A percentile compares a stretch with the other conserved stretches of the same genome.
Conservation (phyloP, 208 protist genomes). For the Naegleria lovaniensis region DNA sequence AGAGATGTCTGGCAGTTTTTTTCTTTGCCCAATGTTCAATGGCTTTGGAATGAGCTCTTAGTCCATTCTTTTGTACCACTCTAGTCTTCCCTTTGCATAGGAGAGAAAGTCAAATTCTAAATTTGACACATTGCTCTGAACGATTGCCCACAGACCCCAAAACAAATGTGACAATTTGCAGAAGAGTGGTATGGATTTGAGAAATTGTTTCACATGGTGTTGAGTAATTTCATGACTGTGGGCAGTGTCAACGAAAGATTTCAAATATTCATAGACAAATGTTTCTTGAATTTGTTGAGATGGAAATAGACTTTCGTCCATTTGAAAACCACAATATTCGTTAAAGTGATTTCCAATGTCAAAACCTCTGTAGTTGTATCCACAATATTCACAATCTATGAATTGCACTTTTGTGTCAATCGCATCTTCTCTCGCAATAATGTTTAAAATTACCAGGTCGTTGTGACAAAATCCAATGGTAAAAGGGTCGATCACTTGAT, state of each 20-base stretch:
- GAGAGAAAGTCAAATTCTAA: too few species aligned
- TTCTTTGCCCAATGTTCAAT: too few species aligned
- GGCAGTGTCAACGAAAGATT: background rate
- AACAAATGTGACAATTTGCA: too few species aligned
- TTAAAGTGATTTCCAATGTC: conserved; percentile 83
- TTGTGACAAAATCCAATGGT: conserved; percentile 12
- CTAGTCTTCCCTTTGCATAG: too few species aligned
- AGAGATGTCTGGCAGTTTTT: too few species aligned
- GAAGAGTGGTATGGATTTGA: too few species aligned
- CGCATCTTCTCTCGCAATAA: background rate
- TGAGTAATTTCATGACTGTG: too few species aligned
- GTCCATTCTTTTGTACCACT: too few species aligned
- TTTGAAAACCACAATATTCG: conserved; percentile 77
- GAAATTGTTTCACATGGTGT: too few species aligned
- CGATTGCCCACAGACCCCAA: too few species aligned
- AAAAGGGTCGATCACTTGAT: background rate
- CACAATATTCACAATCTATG: conserved; percentile 84
- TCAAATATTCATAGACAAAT: conserved; percentile 67
- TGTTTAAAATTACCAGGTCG: background rate
- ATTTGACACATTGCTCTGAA: too few species aligned
- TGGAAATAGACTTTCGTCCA: conserved; percentile 61
- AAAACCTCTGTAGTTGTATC: conserved; percentile 71
- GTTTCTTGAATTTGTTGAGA: conserved; percentile 54
- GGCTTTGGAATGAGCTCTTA: too few species aligned
- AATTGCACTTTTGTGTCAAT: conserved; percentile 48